These are phyloP conservation scores for Ophiocordyceps sinensis DNA, from an alignment of 2,329 filamentous ascomycete genomes.

Conservation along the genomic window DNA sequence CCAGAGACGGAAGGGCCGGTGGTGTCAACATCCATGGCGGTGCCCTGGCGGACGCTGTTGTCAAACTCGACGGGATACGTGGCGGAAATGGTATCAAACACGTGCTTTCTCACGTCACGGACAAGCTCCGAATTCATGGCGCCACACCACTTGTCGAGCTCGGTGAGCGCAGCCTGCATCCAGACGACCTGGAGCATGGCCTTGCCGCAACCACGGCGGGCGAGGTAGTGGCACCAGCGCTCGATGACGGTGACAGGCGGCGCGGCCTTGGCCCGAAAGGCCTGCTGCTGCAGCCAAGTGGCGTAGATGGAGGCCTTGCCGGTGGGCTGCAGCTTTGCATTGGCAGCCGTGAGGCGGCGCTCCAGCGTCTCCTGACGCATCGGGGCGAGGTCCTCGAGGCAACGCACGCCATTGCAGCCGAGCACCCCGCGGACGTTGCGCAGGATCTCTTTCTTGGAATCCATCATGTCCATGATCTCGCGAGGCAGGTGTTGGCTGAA, in stretches of 20 bases:
- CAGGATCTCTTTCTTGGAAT: slow-evolving; percentile 5
- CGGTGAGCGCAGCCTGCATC: not conserved
- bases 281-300: slow-evolving; percentile 13
- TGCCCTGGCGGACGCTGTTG: not conserved
- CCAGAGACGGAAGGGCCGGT: too few relatives aligned
- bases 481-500: not conserved
- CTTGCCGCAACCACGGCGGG: not conserved
- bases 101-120: not conserved
- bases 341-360: slow-evolving; percentile 5
- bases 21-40: not conserved
- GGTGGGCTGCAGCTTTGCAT: slow-evolving; percentile 2
- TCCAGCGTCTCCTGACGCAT: slow-evolving; percentile 13
- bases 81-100: not conserved
- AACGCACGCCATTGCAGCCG: slow-evolving; percentile 9
- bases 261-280: not conserved
- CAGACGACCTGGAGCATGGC: not conserved
- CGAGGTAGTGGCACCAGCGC: not conserved
- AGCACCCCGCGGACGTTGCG: slow-evolving; percentile 8
- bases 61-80: not conserved
- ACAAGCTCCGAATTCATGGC: not conserved
- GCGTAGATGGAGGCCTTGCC: slow-evolving; percentile 11
- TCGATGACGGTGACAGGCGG: not conserved
- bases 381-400: slow-evolving; percentile 7
- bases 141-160: not conserved
- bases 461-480: slow-evolving; percentile 8